These are phyloP conservation scores for Papiliotrema fonsecae DNA, from an alignment of 1,284 basidiomycete genomes.

Conservation along the genomic window DNA sequence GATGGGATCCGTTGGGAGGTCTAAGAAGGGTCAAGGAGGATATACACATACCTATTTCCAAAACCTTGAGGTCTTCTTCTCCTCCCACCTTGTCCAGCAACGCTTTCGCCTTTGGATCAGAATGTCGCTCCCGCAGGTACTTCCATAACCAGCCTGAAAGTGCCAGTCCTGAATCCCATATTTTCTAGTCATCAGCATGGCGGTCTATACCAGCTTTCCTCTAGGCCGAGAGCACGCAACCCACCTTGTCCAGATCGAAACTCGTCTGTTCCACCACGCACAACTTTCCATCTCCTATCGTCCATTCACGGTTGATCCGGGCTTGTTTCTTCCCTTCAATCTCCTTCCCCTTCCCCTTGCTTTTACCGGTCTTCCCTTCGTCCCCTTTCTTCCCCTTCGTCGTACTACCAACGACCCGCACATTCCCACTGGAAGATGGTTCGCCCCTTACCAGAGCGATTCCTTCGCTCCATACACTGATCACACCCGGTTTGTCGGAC, in stretches of 20 bases:
- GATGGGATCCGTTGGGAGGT: too few relatives aligned
- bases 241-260: conserved; percentile 83
- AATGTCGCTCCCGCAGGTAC: conserved; percentile 12
- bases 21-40: too few relatives aligned
- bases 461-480: conserved; percentile 44
- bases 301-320: conserved; percentile 60
- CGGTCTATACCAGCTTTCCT: background rate
- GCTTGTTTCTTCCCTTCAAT: conserved; percentile 60
- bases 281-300: conserved; percentile 48
- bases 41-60: conserved; percentile 60
- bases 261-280: conserved; percentile 70
- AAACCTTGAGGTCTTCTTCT: conserved; percentile 4
- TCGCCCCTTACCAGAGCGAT: conserved; percentile 27
- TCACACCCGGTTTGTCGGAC: conserved; percentile 10
- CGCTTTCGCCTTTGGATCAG: background rate
- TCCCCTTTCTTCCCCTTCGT: conserved; percentile 5
- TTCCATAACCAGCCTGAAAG: conserved; percentile 64
- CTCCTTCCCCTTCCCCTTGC: conserved; percentile 6
- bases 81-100: conserved; percentile 15
- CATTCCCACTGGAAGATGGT: conserved; percentile 6
- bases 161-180: conserved; percentile 85
- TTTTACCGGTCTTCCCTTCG: conserved; percentile 20
- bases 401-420: conserved; percentile 7
- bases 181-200: conserved; percentile 58
- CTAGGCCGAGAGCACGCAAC: conserved; percentile 11